phyloP scores from a whole-genome alignment of 2,329 filamentous ascomycete genomes.

The Beauveria varroae region DNA sequence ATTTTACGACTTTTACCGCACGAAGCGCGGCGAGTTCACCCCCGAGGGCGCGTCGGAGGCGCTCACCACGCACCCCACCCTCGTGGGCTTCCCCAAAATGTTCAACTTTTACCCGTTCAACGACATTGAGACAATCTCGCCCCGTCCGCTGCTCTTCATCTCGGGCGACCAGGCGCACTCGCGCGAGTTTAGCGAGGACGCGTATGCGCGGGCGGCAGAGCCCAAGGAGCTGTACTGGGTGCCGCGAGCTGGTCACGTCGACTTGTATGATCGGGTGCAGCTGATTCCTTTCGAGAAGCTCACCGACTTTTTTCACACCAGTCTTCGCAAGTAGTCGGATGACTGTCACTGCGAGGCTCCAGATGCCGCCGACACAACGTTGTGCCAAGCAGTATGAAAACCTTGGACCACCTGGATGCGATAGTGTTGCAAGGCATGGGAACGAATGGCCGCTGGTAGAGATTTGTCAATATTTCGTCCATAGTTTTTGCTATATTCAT shows the following conservation, averaged over 20 bases:
- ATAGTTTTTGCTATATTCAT: too few relatives aligned
- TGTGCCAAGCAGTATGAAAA: too few relatives aligned
- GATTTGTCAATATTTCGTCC: too few relatives aligned
- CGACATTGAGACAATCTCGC: conserved; percentile 23
- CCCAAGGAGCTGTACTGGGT: conserved; percentile 30
- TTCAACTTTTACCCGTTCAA: conserved; percentile 25
- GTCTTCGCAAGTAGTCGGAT: background rate
- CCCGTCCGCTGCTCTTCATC: conserved; percentile 22
- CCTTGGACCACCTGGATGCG: too few relatives aligned
- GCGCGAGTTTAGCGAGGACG: conserved; percentile 22
- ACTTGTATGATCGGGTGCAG: conserved; percentile 28
- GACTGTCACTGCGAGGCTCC: background rate
- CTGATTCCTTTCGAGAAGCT: conserved; percentile 27
- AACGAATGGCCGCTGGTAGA: too few relatives aligned
- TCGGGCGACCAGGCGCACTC: conserved; percentile 21
- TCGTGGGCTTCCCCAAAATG: conserved; percentile 9
- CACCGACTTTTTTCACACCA: conserved; percentile 18
- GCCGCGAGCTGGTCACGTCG: conserved; percentile 25
- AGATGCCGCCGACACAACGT: too few relatives aligned
- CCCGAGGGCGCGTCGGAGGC: background rate
- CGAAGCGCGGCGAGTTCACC: background rate
- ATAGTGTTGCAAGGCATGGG: too few relatives aligned
- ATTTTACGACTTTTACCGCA: background rate
- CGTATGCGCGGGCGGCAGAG: conserved; percentile 21
- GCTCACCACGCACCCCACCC: background rate